Conservation (phyloP, 192 early-diverging fungal species). For the Backusella macrospora region DNA sequence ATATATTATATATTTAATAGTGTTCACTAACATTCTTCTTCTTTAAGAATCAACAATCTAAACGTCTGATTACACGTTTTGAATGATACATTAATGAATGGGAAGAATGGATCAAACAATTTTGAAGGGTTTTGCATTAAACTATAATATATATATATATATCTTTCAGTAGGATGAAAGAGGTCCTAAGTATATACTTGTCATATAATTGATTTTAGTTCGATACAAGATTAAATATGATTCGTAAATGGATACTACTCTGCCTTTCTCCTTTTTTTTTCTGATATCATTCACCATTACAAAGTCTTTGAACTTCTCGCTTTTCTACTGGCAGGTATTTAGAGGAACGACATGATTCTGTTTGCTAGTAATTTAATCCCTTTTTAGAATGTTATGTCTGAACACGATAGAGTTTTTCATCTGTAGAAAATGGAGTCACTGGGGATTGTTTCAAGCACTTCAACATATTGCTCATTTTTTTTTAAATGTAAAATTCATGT, state of each 20-base stretch:
- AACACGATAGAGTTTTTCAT: too few species aligned
- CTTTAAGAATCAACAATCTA: slow-evolving; percentile 10
- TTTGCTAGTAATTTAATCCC: too few species aligned
- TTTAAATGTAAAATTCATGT: neutral
- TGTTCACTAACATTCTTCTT: slow-evolving; percentile 3
- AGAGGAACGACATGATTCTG: neutral
- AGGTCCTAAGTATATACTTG: neutral
- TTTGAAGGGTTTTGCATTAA: slow-evolving; percentile 11
- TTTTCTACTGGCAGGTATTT: neutral
- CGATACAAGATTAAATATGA: neutral
- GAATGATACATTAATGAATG: slow-evolving; percentile 12
- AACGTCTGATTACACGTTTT: neutral
- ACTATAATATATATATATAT: slow-evolving; percentile 8
- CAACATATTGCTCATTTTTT: slow-evolving; percentile 11
- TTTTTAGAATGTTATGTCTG: too few species aligned
- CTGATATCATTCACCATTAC: slow-evolving; percentile 12
- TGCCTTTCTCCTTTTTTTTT: slow-evolving; percentile 11
- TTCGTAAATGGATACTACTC: slow-evolving; percentile 6
- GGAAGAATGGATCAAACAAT: slow-evolving; percentile 8
- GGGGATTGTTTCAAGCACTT: slow-evolving; percentile 4
- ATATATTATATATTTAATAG: neutral
- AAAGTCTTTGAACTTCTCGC: slow-evolving; percentile 18
- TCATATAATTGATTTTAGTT: slow-evolving; percentile 16
- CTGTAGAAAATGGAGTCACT: neutral
- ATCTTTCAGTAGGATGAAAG: slow-evolving; percentile 17